phyloP scores from a whole-genome alignment of 2,329 filamentous ascomycete genomes.

The Thielaviopsis populi region DNA sequence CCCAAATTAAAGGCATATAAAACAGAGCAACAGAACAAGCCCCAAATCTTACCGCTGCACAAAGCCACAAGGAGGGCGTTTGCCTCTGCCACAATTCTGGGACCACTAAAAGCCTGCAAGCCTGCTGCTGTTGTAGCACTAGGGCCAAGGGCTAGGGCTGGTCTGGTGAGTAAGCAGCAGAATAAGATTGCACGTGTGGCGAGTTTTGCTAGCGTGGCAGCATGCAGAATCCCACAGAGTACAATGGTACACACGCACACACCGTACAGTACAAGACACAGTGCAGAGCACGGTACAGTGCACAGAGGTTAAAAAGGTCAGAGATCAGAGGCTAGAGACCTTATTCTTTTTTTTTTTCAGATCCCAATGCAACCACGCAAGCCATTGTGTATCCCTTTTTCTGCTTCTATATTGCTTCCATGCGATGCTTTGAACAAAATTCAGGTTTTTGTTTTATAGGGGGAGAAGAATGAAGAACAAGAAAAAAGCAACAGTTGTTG shows the following conservation, averaged over 20 bases:
- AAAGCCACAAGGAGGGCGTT: not conserved
- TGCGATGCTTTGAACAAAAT: not conserved
- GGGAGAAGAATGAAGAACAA: not conserved
- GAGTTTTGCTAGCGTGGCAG: not conserved
- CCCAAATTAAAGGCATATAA: not conserved
- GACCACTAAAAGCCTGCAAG: too few relatives aligned
- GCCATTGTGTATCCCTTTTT: not conserved
- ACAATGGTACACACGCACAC: too few relatives aligned
- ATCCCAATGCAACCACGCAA: not conserved
- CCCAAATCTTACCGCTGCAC: not conserved
- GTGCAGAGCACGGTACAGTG: too few relatives aligned
- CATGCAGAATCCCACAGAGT: not conserved
- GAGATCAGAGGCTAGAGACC: too few relatives aligned
- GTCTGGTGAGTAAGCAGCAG: not conserved
- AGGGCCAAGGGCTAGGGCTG: not conserved
- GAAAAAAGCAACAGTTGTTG: not conserved
- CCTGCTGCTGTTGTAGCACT: not conserved
- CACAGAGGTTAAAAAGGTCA: too few relatives aligned
- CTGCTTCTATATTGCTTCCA: not conserved
- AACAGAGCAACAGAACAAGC: not conserved
- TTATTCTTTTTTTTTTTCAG: not conserved
- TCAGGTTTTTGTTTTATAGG: not conserved
- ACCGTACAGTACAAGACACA: too few relatives aligned
- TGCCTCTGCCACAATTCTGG: not conserved
- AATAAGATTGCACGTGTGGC: not conserved